phyloP scores from a whole-genome alignment of 352 stramenopile genomes.

The Pythium pyrilobum region DNA sequence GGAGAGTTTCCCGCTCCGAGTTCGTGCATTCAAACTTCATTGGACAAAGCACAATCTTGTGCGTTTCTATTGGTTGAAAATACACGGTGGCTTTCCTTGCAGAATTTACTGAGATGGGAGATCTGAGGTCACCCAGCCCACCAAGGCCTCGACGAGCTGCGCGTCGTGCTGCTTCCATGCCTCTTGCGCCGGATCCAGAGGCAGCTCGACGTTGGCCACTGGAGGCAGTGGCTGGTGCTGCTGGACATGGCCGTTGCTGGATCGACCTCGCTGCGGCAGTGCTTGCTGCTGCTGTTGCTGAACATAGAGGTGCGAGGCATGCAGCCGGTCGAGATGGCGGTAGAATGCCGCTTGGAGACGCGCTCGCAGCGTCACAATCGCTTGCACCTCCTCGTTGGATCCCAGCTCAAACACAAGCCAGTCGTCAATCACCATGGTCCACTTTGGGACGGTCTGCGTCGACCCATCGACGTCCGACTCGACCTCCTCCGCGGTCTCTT shows the following conservation, averaged over 20 bases:
- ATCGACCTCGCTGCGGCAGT: constrained; percentile 12
- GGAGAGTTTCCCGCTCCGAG: not conserved
- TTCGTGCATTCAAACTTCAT: constrained; percentile 3
- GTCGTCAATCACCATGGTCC: constrained; percentile 62
- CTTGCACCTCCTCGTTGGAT: constrained; percentile 34
- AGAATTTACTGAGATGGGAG: constrained; percentile 13
- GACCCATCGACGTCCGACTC: constrained; percentile 24
- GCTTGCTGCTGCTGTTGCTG: constrained; percentile 12
- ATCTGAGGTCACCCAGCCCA: constrained; percentile 50
- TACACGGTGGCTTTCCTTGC: too few relatives aligned
- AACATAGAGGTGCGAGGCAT: constrained; percentile 21
- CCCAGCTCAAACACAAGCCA: constrained; percentile 68
- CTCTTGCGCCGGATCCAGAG: constrained; percentile 10
- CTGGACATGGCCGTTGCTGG: not conserved
- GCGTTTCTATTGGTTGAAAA: not conserved
- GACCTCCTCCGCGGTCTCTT: constrained; percentile 27
- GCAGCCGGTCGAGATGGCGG: constrained; percentile 59
- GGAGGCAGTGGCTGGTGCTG: not conserved
- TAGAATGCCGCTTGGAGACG: constrained; percentile 58
- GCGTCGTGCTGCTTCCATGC: constrained; percentile 37
- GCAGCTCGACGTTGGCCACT: not conserved
- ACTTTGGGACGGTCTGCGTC: constrained; percentile 21
- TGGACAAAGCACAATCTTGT: not conserved
- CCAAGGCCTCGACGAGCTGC: constrained; percentile 41
- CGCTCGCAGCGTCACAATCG: constrained; percentile 43